phyloP scores from a whole-genome alignment of 2,329 filamentous ascomycete genomes.

The Sodiomyces alkalinus region DNA sequence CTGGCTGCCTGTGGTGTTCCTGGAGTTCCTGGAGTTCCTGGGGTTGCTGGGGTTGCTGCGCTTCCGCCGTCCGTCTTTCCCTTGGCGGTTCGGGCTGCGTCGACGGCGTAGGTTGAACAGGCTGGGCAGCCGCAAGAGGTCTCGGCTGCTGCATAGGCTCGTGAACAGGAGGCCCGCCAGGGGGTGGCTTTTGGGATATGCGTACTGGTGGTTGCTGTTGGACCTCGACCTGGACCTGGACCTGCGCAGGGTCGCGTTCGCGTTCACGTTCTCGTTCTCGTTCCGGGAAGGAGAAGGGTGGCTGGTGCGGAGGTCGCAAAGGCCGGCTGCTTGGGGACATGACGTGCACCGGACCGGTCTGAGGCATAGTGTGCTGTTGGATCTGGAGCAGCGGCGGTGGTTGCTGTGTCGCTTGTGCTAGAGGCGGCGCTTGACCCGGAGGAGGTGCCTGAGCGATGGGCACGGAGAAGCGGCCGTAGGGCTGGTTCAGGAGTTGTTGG shows the following conservation, averaged over 20 bases:
- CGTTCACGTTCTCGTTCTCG: no score
- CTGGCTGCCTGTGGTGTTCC: conserved; percentile 14
- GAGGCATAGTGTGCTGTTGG: conserved; percentile 20
- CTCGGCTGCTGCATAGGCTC: conserved; percentile 21
- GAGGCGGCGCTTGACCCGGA: conserved; percentile 13
- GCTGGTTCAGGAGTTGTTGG: conserved; percentile 18
- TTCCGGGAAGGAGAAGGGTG: conserved; percentile 27
- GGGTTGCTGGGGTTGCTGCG: conserved; percentile 12
- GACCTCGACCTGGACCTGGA: conserved; percentile 12
- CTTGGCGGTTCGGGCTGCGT: conserved; percentile 15
- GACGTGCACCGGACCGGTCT: conserved; percentile 21
- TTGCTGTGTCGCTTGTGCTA: conserved; percentile 13
- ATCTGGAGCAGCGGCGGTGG: conserved; percentile 11
- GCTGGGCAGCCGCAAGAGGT: conserved; percentile 18
- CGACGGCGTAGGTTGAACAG: conserved; percentile 16
- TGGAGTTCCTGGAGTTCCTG: no score
- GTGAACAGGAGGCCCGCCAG: conserved; percentile 14
- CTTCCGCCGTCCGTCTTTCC: conserved; percentile 5
- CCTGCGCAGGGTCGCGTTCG: conserved; percentile 14
- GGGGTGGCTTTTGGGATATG: conserved; percentile 22
- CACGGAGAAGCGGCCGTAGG: conserved; percentile 27
- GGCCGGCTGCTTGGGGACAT: conserved; percentile 31
- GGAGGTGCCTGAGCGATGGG: conserved; percentile 28
- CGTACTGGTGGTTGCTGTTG: conserved; percentile 22
- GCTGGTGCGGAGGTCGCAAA: conserved; percentile 24